Evolutionary conservation across 495 filamentous ascomycete genomes (phyloP).

Genomic region (Neurospora sublineolata): DNA sequence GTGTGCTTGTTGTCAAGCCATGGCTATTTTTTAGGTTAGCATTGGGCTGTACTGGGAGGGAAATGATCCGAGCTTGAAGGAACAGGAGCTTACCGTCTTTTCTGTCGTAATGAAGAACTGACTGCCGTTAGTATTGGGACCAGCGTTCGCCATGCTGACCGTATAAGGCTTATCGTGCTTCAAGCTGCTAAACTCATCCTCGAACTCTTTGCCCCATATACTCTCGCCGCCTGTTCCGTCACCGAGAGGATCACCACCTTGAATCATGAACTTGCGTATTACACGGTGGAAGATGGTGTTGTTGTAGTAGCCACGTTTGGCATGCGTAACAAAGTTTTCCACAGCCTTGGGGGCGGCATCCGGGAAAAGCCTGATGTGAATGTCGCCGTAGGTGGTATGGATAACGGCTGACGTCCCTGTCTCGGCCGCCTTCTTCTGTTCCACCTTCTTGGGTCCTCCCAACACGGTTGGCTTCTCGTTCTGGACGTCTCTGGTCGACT

Average conservation of each 20-base stretch:
- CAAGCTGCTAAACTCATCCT: slow-evolving; percentile 83
- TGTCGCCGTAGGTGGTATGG: slow-evolving; percentile 90
- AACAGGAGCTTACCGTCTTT: slow-evolving; percentile 50
- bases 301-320: slow-evolving; percentile 86
- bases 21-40: slow-evolving; percentile 33
- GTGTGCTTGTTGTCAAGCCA: slow-evolving; percentile 97
- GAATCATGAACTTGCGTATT: slow-evolving; percentile 98
- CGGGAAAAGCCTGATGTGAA: slow-evolving; percentile 87
- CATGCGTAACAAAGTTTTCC: slow-evolving; percentile 96
- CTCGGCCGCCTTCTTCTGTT: slow-evolving; percentile 50
- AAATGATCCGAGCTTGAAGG: neutral
- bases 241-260: slow-evolving; percentile 83
- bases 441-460: slow-evolving; percentile 26
- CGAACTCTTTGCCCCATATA: slow-evolving; percentile 94
- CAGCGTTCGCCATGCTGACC: slow-evolving; percentile 93
- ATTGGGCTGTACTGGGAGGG: neutral
- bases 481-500: slow-evolving; percentile 79
- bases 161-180: slow-evolving; percentile 96
- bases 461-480: slow-evolving; percentile 76
- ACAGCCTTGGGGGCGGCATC: slow-evolving; percentile 87
- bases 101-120: slow-evolving; percentile 99
- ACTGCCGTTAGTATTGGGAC: slow-evolving; percentile 64
- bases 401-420: slow-evolving; percentile 70
- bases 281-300: slow-evolving; percentile 95
- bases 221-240: slow-evolving; percentile 94